Evolutionary conservation across 495 filamentous ascomycete species (phyloP).

Genomic region (Copromyces sp.): DNA sequence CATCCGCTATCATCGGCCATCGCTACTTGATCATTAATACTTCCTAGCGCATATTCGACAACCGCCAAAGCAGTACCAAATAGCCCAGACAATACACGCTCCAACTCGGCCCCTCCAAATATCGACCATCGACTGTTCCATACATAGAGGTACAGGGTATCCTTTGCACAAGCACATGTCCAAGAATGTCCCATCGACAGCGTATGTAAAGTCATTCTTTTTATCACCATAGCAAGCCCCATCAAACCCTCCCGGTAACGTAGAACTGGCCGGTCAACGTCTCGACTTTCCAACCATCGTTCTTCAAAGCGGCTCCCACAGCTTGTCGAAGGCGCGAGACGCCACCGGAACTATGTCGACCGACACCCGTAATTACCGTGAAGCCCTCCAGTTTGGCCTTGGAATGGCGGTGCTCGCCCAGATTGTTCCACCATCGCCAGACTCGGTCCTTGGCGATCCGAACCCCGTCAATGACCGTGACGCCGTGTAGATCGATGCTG

Average conservation of each 20-base stretch:
- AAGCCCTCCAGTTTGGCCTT: conserved; percentile 39
- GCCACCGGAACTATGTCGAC: conserved; percentile 69
- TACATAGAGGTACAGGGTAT: not conserved
- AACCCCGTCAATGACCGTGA: conserved; percentile 67
- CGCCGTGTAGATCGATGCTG: conserved; percentile 72
- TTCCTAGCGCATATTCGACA: not conserved
- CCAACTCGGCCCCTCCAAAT: not conserved
- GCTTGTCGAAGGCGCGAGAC: conserved; percentile 65
- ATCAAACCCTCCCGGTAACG: conserved; percentile 45
- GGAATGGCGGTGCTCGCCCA: conserved; percentile 48
- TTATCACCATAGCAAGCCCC: not conserved
- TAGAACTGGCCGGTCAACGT: conserved; percentile 53
- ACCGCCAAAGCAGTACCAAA: not conserved
- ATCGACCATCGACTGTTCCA: not conserved
- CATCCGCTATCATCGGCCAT: not conserved
- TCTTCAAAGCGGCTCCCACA: conserved; percentile 64
- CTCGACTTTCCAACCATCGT: conserved; percentile 76
- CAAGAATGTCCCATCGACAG: not conserved
- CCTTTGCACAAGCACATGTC: not conserved
- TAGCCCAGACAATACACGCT: not conserved
- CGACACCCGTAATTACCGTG: conserved; percentile 70
- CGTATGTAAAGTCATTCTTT: not conserved
- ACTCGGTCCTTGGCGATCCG: conserved; percentile 61
- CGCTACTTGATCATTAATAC: not conserved
- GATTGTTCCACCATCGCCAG: conserved; percentile 66